phyloP scores from a whole-genome alignment of 2,329 filamentous ascomycete species.

The Herpomyces periplanetae region DNA sequence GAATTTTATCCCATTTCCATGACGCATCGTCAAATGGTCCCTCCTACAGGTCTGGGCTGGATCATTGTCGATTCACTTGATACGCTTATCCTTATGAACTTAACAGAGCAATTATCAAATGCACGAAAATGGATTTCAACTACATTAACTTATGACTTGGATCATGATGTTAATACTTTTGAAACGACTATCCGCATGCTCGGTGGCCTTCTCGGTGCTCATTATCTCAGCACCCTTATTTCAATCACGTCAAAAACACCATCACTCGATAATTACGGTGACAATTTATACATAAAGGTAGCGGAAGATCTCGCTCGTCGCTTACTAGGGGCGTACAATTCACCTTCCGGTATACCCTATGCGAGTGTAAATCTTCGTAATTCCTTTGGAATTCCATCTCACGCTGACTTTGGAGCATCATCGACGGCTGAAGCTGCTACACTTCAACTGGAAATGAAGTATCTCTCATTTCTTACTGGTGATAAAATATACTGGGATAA shows the following conservation, averaged over 20 bases:
- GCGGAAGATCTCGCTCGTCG: slow-evolving; percentile 69
- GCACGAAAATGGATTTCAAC: slow-evolving; percentile 61
- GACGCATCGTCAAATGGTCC: slow-evolving; percentile 40
- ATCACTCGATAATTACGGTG: slow-evolving; percentile 30
- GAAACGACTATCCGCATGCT: slow-evolving; percentile 95
- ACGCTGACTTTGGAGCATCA: slow-evolving; percentile 48
- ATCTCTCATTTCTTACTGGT: slow-evolving; percentile 67
- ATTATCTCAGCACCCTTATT: slow-evolving; percentile 59
- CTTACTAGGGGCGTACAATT: slow-evolving; percentile 53
- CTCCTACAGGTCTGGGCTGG: slow-evolving; percentile 70
- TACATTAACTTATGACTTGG: slow-evolving; percentile 44
- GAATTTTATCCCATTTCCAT: slow-evolving; percentile 55
- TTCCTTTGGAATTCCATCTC: slow-evolving; percentile 32
- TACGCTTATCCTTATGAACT: slow-evolving; percentile 92
- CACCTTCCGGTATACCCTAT: slow-evolving; percentile 45
- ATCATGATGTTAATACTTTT: slow-evolving; percentile 87
- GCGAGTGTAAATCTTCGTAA: slow-evolving; percentile 61
- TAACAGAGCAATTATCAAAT: slow-evolving; percentile 43
- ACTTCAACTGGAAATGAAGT: slow-evolving; percentile 83
- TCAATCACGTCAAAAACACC: slow-evolving; percentile 34
- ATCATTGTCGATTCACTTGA: slow-evolving; percentile 88
- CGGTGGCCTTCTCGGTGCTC: slow-evolving; percentile 57
- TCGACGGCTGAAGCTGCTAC: slow-evolving; percentile 79
- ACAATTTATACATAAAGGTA: slow-evolving; percentile 83
- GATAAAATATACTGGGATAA: slow-evolving; percentile 72